phyloP scores from a whole-genome alignment of 73 alveolate species.

The Tetrahymena thermophila region DNA sequence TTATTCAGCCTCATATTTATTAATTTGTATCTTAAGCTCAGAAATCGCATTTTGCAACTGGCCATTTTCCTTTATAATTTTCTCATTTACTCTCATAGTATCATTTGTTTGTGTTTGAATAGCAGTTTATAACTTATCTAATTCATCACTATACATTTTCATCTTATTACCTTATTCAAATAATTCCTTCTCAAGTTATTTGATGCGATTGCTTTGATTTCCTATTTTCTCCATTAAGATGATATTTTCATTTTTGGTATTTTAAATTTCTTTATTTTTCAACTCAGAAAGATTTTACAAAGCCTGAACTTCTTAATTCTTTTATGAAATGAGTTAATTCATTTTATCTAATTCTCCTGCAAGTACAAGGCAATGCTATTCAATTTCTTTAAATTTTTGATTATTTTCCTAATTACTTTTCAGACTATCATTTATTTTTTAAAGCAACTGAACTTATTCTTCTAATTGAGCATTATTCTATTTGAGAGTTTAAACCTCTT shows the following conservation, averaged over 20 bases:
- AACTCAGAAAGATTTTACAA: neutral
- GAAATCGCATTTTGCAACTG: neutral
- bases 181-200: neutral
- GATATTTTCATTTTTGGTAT: neutral
- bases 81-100: neutral
- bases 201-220: neutral
- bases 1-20: neutral
- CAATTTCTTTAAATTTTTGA: neutral
- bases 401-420: neutral
- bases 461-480: neutral
- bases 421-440: neutral
- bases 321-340: neutral
- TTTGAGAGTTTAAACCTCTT: neutral
- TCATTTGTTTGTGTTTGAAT: neutral
- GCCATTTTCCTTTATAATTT: neutral
- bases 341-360: neutral
- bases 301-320: neutral
- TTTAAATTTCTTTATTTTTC: neutral
- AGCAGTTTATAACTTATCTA: neutral
- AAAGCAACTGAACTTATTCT: neutral
- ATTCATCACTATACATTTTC: neutral
- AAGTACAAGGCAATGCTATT: neutral
- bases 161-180: neutral
- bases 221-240: neutral
- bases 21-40: neutral